These are phyloP conservation scores for Xerocomellus chrysenteron DNA, from an alignment of 768 basidiomycete species.

Conservation along the genomic window DNA sequence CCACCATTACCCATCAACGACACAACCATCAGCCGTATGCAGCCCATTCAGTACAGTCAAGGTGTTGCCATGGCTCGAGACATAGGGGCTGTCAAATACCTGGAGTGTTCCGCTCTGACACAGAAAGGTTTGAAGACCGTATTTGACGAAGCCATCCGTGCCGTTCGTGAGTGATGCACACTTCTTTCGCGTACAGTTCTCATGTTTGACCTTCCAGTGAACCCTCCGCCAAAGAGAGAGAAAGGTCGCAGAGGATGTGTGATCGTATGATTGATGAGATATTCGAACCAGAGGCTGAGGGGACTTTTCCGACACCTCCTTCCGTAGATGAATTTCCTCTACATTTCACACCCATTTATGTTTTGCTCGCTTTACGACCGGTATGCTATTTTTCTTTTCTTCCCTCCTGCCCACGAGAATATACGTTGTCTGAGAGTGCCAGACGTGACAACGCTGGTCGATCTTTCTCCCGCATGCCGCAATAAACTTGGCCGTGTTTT, in stretches of 20 bases:
- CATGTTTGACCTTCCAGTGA: constrained; percentile 47
- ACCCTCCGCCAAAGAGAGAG: constrained; percentile 67
- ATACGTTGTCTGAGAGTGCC: constrained; percentile 27
- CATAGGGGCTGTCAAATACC: constrained; percentile 93
- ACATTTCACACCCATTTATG: constrained; percentile 67
- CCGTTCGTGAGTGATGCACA: constrained; percentile 69
- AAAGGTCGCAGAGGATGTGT: constrained; percentile 56
- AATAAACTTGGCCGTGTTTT: not conserved
- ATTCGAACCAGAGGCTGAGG: constrained; percentile 19
- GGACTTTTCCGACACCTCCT: constrained; percentile 18
- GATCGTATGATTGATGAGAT: constrained; percentile 56
- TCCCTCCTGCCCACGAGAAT: constrained; percentile 34
- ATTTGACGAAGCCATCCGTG: constrained; percentile 98
- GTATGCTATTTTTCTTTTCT: constrained; percentile 43
- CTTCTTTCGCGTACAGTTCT: constrained; percentile 4
- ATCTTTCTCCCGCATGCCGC: not conserved
- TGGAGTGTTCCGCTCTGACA: constrained; percentile 94
- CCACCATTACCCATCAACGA: constrained; percentile 5
- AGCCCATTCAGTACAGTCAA: constrained; percentile 89
- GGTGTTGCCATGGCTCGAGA: constrained; percentile 91
- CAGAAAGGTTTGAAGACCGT: constrained; percentile 99
- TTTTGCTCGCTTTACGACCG: constrained; percentile 65
- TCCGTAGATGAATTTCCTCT: constrained; percentile 36
- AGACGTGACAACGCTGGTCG: not conserved
- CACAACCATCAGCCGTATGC: constrained; percentile 68